A percentile compares a stretch with the other conserved stretches of the same genome.
phyloP scores from a whole-genome alignment of 202 grass and related monocot species.

The Brachypodium distachyon region DNA sequence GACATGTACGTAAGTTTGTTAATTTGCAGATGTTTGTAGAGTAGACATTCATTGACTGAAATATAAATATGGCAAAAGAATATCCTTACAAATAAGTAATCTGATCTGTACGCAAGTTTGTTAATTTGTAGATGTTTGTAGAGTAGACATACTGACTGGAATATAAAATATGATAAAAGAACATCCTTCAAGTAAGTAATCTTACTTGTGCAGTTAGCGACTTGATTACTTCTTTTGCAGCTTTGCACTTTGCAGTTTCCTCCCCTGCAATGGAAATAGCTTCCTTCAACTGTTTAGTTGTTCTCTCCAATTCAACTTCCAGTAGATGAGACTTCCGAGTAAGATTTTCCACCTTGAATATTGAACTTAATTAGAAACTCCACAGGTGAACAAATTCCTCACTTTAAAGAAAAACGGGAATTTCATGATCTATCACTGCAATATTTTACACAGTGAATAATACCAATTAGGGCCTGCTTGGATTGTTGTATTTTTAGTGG shows the following conservation, averaged over 20 bases:
- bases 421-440: neutral
- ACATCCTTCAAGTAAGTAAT: neutral
- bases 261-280: constrained; percentile 78
- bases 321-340: constrained; percentile 57
- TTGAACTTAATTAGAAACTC: constrained; percentile 1
- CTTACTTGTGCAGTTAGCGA: constrained; percentile 75
- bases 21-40: neutral
- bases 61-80: neutral
- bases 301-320: constrained; percentile 77
- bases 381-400: neutral
- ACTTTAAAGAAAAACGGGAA: neutral
- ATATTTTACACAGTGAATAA: neutral
- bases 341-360: constrained; percentile 63
- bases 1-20: neutral
- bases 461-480: too few species aligned
- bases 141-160: neutral
- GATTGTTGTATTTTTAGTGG: too few species aligned
- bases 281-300: constrained; percentile 79
- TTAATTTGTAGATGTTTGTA: neutral
- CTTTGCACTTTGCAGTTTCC: constrained; percentile 78
- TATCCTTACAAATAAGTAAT: neutral
- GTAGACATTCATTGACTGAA: neutral
- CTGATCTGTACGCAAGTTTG: too few species aligned
- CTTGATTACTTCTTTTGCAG: constrained; percentile 85
- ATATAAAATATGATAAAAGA: neutral